Conservation (phyloP, 2,329 filamentous ascomycete species). For the Penicillium sclerotiorum region DNA sequence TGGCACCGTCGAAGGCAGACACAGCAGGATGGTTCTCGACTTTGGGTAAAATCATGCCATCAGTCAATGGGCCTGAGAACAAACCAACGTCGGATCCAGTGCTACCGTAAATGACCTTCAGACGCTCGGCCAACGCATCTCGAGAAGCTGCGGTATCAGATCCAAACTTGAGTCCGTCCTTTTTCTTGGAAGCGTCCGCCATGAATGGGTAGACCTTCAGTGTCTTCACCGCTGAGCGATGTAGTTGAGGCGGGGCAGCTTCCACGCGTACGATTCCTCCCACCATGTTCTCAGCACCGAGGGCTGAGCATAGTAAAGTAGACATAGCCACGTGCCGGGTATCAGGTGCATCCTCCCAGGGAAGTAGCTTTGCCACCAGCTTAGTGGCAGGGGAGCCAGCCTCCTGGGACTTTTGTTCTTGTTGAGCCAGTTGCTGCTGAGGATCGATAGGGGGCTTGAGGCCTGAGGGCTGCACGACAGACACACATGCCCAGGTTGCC, state of each 20-base stretch:
- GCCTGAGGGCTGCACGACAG: conserved; percentile 80
- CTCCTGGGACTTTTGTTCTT: conserved; percentile 58
- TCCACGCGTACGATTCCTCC: conserved; percentile 88
- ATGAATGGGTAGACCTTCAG: conserved; percentile 83
- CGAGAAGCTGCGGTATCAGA: conserved; percentile 82
- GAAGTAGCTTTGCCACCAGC: conserved; percentile 72
- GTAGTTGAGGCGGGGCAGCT: conserved; percentile 72
- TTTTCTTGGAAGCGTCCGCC: conserved; percentile 56
- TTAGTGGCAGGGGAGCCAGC: conserved; percentile 63
- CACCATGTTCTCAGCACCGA: conserved; percentile 73
- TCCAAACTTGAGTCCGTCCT: conserved; percentile 77
- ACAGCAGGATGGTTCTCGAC: conserved; percentile 57
- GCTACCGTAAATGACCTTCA: conserved; percentile 71
- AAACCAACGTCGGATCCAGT: conserved; percentile 62
- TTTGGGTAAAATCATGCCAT: conserved; percentile 76
- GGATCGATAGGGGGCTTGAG: conserved; percentile 72
- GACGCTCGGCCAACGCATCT: conserved; percentile 71
- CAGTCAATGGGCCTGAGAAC: conserved; percentile 81
- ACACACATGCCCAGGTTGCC: conserved; percentile 75
- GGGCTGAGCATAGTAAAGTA: conserved; percentile 69
- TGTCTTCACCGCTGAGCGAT: conserved; percentile 65
- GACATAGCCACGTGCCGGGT: conserved; percentile 80
- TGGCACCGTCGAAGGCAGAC: conserved; percentile 77
- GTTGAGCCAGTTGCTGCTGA: conserved; percentile 67
- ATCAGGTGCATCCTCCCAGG: conserved; percentile 87